Evolutionary conservation across 352 stramenopile species (phyloP), one percentile per base, ranked within the genome.

Genomic region (Thalassiosira hispida): DNA sequence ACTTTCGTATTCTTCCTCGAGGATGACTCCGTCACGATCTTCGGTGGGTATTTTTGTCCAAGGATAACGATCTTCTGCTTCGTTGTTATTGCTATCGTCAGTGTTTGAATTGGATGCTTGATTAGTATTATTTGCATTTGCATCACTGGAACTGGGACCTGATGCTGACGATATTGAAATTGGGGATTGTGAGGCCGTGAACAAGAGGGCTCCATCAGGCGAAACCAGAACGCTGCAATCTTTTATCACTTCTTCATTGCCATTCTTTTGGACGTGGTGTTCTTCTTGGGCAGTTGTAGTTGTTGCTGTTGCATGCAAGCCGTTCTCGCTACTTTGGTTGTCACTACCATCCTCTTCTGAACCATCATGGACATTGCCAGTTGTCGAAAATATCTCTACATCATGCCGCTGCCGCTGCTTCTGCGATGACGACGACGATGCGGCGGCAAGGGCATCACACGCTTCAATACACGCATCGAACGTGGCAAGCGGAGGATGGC

Each of bases 381-480:
- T n/a, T 31, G 20, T 56, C 4, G 47, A 56, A 56, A 16, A 31
- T 0, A 8, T 56, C n/a, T n/a, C 16, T 53, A 22, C 20, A 22
- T 23, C 22, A 51, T 51, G 42, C 16, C 8, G 14, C 4, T 16
- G 35, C 35, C 25, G 46, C 2, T 2, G 22, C n/a, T 29, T 6
- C 14, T 16, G 33, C 23, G 25, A 40, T 2, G 25, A 29, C 35
- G 49, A 46, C 47, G n/a, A 22, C 35, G 49, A 46, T 35, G n/a
- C 12, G 16, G 81, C 65, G 5, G 77, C 82, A 11, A 91, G 62
- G 12, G 79, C 70, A 77, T 91, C 85, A 16, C 64, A 79, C 12
- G 85, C 75, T 64, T 88, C 77, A 20, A 91, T 80, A 49, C 85
- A 90, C 9, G 79, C 71, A 71, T 89, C 76, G 51, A 91, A 91